These are phyloP conservation scores for Suillus placidus DNA, from an alignment of 768 basidiomycete species.

Conservation along the genomic window DNA sequence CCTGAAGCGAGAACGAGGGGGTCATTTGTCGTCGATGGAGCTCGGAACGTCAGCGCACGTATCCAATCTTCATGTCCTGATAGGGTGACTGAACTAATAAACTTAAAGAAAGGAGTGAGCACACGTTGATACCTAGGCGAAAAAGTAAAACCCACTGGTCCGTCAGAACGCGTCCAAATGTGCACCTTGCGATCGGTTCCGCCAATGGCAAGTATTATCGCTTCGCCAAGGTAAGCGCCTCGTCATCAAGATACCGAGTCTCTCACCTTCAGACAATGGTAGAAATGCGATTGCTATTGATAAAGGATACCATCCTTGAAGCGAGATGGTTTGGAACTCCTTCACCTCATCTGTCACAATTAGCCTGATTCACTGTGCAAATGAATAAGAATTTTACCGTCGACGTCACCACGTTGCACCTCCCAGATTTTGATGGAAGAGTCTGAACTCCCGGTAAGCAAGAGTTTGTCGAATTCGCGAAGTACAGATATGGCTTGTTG, in stretches of 20 bases:
- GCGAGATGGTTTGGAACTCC: conserved; percentile 59
- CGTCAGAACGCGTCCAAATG: conserved; percentile 72
- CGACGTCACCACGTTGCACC: conserved; percentile 32
- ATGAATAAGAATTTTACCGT: conserved; percentile 26
- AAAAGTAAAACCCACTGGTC: conserved; percentile 41
- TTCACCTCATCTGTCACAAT: conserved; percentile 37
- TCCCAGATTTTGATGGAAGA: conserved; percentile 77
- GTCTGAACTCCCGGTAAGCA: conserved; percentile 87
- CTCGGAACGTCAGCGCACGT: conserved; percentile 71
- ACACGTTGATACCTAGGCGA: conserved; percentile 6
- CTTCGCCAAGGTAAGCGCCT: conserved; percentile 34
- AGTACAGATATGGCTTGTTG: conserved; percentile 69
- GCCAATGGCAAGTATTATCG: conserved; percentile 74
- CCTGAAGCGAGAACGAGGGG: conserved; percentile 84
- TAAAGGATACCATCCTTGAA: conserved; percentile 76
- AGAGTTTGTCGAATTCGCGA: conserved; percentile 45
- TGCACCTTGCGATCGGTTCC: conserved; percentile 82
- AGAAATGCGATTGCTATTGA: conserved; percentile 64
- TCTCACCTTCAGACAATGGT: conserved; percentile 67
- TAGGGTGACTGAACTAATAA: conserved; percentile 59
- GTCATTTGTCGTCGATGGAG: conserved; percentile 26
- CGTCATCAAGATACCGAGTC: background rate
- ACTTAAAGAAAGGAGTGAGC: conserved; percentile 39
- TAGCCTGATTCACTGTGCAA: conserved; percentile 9
- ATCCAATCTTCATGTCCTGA: conserved; percentile 98